A percentile compares a stretch with the other conserved stretches of the same genome.
These are phyloP conservation scores for Daldinia childiae DNA, from an alignment of 495 filamentous ascomycete genomes.

Conservation along the genomic window DNA sequence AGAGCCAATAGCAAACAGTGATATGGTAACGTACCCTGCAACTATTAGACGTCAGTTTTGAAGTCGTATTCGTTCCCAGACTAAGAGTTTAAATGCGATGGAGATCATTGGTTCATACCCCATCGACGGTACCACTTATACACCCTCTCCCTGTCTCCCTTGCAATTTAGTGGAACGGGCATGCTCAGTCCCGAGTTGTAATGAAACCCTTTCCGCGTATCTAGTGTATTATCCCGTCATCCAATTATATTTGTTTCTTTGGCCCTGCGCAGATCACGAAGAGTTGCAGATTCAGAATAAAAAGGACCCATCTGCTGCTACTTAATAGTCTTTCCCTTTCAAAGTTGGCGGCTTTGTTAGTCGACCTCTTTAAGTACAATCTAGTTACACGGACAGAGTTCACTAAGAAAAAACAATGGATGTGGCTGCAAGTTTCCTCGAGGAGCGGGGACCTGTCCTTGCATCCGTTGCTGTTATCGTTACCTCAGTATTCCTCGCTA, in stretches of 20 bases:
- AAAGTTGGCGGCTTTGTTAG: neutral
- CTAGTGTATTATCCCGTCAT: neutral
- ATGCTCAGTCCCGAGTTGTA: neutral
- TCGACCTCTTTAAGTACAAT: neutral
- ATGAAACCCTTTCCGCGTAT: neutral
- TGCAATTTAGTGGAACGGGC: neutral
- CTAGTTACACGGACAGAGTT: neutral
- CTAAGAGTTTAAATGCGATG: neutral
- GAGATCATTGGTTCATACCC: neutral
- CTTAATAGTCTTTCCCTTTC: neutral
- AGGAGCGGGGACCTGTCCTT: conserved; percentile 44
- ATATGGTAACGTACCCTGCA: neutral
- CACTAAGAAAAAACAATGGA: conserved; percentile 16
- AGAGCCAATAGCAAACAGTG: neutral
- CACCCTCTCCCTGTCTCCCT: neutral
- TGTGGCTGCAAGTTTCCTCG: conserved; percentile 19
- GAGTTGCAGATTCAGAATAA: neutral
- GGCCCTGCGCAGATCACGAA: neutral
- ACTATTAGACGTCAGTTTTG: neutral
- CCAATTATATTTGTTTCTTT: neutral
- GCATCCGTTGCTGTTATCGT: conserved; percentile 38
- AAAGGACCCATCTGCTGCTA: neutral
- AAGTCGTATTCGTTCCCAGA: neutral
- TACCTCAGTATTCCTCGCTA: conserved; percentile 39
- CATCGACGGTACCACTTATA: neutral